A percentile compares a stretch with the other conserved stretches of the same genome.
Conservation (phyloP, 768 basidiomycete species). For the Trametes cingulata region DNA sequence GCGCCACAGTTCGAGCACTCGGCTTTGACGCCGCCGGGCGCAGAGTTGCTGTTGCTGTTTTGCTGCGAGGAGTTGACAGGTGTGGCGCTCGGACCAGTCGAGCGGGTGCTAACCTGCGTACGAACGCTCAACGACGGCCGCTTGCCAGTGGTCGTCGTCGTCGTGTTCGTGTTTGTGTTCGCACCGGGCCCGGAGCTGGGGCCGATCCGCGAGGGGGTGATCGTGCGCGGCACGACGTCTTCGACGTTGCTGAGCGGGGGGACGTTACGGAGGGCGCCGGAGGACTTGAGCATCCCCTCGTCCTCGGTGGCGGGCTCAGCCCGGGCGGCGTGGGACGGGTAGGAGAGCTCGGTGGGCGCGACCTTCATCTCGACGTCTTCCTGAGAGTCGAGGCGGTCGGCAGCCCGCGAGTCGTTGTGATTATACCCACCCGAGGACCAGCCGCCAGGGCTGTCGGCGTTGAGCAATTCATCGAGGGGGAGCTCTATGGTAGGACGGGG, state of each 20-base stretch:
- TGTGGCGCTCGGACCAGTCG: slow-evolving; percentile 65
- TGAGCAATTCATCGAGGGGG: slow-evolving; percentile 80
- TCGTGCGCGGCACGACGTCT: slow-evolving; percentile 49
- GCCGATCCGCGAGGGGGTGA: slow-evolving; percentile 60
- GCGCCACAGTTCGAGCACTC: slow-evolving; percentile 90
- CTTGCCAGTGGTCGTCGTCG: slow-evolving; percentile 30
- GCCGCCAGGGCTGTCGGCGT: slow-evolving; percentile 40
- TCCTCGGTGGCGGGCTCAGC: slow-evolving; percentile 27
- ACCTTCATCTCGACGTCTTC: slow-evolving; percentile 37
- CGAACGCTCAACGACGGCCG: slow-evolving; percentile 64
- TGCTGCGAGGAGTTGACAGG: slow-evolving; percentile 46
- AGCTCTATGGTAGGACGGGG: slow-evolving; percentile 81
- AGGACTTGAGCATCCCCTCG: slow-evolving; percentile 35
- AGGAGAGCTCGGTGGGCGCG: slow-evolving; percentile 23
- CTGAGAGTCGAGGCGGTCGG: slow-evolving; percentile 24
- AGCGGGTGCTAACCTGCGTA: slow-evolving; percentile 52
- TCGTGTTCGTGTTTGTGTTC: slow-evolving; percentile 35
- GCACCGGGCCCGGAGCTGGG: slow-evolving; percentile 53
- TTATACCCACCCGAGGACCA: slow-evolving; percentile 28
- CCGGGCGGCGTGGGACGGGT: slow-evolving; percentile 27
- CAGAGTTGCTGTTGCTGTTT: slow-evolving; percentile 37
- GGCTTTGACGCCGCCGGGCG: slow-evolving; percentile 66
- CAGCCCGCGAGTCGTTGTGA: slow-evolving; percentile 19
- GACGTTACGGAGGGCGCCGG: slow-evolving; percentile 31
- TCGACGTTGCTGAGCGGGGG: slow-evolving; percentile 45